Evolutionary conservation across 176 grass and related monocot species (phyloP), one percentile per base, ranked within the genome.

Genomic region (bread wheat (Triticum aestivum)): DNA sequence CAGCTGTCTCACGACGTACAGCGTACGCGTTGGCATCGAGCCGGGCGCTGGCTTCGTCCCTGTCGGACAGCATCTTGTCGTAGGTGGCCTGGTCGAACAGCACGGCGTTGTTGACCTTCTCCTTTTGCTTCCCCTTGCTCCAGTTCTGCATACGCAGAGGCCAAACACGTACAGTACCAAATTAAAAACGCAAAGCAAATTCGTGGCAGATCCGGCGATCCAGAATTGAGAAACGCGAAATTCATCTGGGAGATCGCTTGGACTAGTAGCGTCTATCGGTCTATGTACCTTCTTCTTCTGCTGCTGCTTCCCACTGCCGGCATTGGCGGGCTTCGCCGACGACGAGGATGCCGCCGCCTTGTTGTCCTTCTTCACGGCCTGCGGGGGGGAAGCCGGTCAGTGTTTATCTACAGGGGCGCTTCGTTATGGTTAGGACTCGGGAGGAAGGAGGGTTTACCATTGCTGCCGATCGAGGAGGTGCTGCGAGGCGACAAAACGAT

Each of bases 81-180:
- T 85, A 91, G 29, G 82, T 91, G 47, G 86, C 10, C 89, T 91
- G 89, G 76, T 91, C 89, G 54, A 91, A 85, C 6, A 91, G 69
- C 33, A 91, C 86, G 20, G 82, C 29, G 29, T 91, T 91, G 89
- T 88, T 91, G 68, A 91, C 77, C 82, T 91, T 91, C 89, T 91
- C 86, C 89, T 91, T 91, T 35, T 85, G 89, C 76, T 91, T 91
- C 10, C 89, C 89, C 89, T 91, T 91, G 89, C 89, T 91, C 89
- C 89, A 91, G 82, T 91, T 91, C 86, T 91, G 82, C 69, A 85
- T 59, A 59, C 0, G 54, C 54, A 59, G 4, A 44, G 5, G 52
- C 2, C 18, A 58, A 58, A 8, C 54, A 49, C 18, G 29, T 30
- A 30, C 29, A 30, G 29, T 30, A 30, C 29, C 18, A 21, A 9